Base-by-base conservation (phyloP, 179 eudicot species). In the Silene noctiflora region DNA sequence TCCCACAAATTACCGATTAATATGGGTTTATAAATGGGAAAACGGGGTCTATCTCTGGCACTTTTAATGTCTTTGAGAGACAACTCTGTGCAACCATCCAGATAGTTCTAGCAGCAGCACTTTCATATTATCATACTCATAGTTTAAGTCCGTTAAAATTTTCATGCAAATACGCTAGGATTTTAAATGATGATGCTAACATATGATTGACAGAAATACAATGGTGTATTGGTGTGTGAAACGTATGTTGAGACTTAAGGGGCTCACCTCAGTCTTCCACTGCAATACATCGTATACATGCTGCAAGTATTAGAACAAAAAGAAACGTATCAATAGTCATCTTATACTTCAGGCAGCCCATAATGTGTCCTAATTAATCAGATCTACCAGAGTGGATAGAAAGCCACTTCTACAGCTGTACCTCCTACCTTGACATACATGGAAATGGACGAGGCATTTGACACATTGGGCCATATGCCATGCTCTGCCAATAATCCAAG, bases 401-500 rank as follows among this genome's bases (percentile, higher is more conserved):
- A 22, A 8, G 48, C 22, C 65, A 25, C 10, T 33, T 74, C 60
- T 51, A 59, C 27, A 8, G 33, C 60, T 31, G 66, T 70, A 17
- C 60, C 19, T 19, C 83, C 46, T 84, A 94, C 98, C 98, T 88
- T 92, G 72, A 92, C 87, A 80, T 73, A 84, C 81, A 84, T 75
- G 75, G 93, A 86, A 79, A 94, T 86, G 75, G 91, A 76, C 75
- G 91, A 86, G 22, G 98, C 98, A 82, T 85, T 94, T 44, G 86
- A 70, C 63, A 86, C 89, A 75, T 78, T 88, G 81, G 98, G 97
- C 91, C 85, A 86, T 78, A 90, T 81, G 69, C 89, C 88, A 89
- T 84, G 83, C 84, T 89, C 97, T 70, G 89, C 94, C 86, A 94
- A 84, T 79, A 94, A 80, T 62, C 91, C 89, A 53, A 91, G 80